These are phyloP conservation scores for Aspergillus puulaauensis DNA, from an alignment of 2,329 filamentous ascomycete species.

Conservation along the genomic window DNA sequence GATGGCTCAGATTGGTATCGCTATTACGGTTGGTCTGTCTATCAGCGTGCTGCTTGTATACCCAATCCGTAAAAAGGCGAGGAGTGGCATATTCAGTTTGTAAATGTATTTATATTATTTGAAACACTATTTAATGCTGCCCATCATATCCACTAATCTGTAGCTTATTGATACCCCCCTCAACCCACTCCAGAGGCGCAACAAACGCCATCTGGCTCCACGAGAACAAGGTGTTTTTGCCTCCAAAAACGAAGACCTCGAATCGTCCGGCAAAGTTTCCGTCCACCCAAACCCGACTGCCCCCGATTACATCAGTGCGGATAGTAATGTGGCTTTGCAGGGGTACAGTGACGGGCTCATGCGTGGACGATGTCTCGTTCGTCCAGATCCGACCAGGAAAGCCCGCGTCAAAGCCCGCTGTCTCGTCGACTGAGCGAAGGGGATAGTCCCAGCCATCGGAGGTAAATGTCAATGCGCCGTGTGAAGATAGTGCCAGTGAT, in stretches of 20 bases:
- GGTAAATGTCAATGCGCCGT: slow-evolving; percentile 43
- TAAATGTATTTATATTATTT: background rate
- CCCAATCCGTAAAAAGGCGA: slow-evolving; percentile 41
- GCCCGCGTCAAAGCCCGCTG: slow-evolving; percentile 45
- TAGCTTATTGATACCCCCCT: slow-evolving; percentile 2
- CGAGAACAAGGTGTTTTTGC: slow-evolving; percentile 51
- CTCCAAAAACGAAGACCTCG: slow-evolving; percentile 56
- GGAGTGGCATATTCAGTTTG: slow-evolving; percentile 41
- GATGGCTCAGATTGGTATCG: slow-evolving; percentile 48
- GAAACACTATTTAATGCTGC: background rate
- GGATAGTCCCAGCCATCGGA: slow-evolving; percentile 50
- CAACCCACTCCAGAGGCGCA: slow-evolving; percentile 44
- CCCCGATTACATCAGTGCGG: slow-evolving; percentile 44
- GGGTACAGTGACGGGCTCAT: slow-evolving; percentile 40
- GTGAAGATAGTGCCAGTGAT: slow-evolving; percentile 36
- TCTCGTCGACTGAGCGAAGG: slow-evolving; percentile 43
- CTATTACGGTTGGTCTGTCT: slow-evolving; percentile 48
- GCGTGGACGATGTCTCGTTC: slow-evolving; percentile 50
- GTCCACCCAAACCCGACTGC: slow-evolving; percentile 52
- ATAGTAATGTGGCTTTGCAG: slow-evolving; percentile 23
- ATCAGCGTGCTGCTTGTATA: slow-evolving; percentile 46
- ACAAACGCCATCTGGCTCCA: slow-evolving; percentile 61
- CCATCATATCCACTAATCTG: background rate
- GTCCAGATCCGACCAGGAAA: slow-evolving; percentile 55
- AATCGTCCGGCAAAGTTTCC: slow-evolving; percentile 50